phyloP scores from a whole-genome alignment of 768 basidiomycete species.

The Cystobasidium ongulense region DNA sequence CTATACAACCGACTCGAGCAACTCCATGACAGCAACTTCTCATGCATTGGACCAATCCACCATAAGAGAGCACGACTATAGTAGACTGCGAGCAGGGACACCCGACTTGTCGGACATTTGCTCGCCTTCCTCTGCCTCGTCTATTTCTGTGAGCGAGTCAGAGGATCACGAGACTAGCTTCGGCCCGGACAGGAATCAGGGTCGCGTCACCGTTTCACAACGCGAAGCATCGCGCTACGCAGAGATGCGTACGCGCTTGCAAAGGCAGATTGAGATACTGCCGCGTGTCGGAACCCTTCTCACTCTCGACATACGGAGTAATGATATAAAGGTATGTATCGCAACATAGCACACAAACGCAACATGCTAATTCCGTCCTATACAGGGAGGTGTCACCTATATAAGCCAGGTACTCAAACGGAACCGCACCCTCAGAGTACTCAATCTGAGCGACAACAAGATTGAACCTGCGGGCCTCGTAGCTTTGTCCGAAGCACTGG shows the following conservation, averaged over 20 bases:
- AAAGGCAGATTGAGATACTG: conserved; percentile 77
- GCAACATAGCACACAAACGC: not conserved
- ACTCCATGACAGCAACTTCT: not conserved
- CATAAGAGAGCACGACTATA: not conserved
- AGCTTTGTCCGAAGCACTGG: conserved; percentile 77
- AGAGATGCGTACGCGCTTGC: conserved; percentile 55
- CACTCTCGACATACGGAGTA: conserved; percentile 83
- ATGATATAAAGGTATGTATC: conserved; percentile 59
- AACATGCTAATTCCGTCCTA: not conserved
- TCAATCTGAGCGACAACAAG: conserved; percentile 90
- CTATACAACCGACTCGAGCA: not conserved
- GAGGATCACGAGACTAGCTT: not conserved
- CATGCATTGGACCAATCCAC: not conserved
- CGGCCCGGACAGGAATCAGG: conserved; percentile 19
- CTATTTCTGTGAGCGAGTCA: not conserved
- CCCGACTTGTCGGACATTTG: not conserved
- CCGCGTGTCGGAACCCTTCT: conserved; percentile 75
- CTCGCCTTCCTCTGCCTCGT: not conserved
- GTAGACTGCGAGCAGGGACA: not conserved
- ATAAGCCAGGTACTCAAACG: conserved; percentile 92
- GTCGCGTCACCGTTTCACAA: not conserved
- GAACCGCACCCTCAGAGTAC: conserved; percentile 84
- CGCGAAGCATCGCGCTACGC: conserved; percentile 38
- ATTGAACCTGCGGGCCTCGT: conserved; percentile 74
- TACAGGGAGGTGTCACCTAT: conserved; percentile 67